Evolutionary conservation across 2,329 filamentous ascomycete genomes (phyloP).

Genomic region (Salinomyces thailandicus): DNA sequence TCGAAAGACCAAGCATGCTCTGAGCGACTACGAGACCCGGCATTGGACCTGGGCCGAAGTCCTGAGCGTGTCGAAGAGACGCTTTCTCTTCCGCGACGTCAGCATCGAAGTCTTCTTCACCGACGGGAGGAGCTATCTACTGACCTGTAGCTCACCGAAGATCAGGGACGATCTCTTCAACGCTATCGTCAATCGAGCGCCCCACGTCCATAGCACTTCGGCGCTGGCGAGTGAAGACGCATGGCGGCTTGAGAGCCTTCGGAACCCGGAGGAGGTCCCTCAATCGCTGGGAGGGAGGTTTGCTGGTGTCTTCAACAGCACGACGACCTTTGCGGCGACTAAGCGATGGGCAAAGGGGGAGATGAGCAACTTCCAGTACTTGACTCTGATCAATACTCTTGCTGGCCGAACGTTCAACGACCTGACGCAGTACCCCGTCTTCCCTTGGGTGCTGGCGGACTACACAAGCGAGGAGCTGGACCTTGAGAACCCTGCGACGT

Average conservation of each 20-base stretch:
- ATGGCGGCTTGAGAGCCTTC: constrained; percentile 82
- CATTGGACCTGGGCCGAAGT: constrained; percentile 93
- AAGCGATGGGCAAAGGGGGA: constrained; percentile 87
- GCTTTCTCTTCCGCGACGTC: constrained; percentile 91
- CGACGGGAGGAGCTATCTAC: constrained; percentile 85
- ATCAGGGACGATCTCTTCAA: constrained; percentile 70
- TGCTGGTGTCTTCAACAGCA: constrained; percentile 80
- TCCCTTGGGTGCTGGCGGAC: constrained; percentile 92
- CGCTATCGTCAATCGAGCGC: constrained; percentile 67
- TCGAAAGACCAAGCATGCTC: constrained; percentile 35
- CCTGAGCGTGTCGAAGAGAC: constrained; percentile 88
- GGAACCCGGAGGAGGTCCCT: constrained; percentile 52
- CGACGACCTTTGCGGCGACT: constrained; percentile 71
- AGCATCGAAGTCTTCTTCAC: constrained; percentile 97
- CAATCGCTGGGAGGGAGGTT: constrained; percentile 75
- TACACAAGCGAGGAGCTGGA: constrained; percentile 92
- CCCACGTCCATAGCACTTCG: constrained; percentile 56
- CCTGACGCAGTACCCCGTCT: constrained; percentile 93
- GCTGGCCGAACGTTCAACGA: constrained; percentile 96
- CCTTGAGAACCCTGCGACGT: constrained; percentile 69
- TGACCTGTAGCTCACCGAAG: constrained; percentile 67
- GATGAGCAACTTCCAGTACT: constrained; percentile 95
- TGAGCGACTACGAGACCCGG: constrained; percentile 65
- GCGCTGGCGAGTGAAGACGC: constrained; percentile 65
- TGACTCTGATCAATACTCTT: constrained; percentile 98